phyloP scores from a whole-genome alignment of 768 basidiomycete genomes.

The Pilatotrama ljubarskyi region DNA sequence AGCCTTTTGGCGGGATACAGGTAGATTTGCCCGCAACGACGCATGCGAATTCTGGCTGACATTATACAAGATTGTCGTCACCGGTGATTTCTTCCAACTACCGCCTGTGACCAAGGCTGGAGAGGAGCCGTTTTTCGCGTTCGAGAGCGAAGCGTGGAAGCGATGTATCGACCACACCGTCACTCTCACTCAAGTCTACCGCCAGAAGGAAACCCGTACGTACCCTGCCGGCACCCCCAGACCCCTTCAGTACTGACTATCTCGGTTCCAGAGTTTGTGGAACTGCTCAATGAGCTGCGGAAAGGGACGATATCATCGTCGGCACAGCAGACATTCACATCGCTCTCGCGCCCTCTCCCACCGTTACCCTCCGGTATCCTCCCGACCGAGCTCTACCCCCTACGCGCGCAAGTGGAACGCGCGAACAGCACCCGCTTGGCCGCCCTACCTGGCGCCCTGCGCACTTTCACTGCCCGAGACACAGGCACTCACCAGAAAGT shows the following conservation, averaged over 20 bases:
- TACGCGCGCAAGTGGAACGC: conserved; percentile 66
- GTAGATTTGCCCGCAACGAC: conserved; percentile 35
- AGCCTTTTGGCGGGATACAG: conserved; percentile 70
- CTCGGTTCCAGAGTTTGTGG: conserved; percentile 53
- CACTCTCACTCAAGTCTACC: conserved; percentile 69
- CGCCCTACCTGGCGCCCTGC: conserved; percentile 43
- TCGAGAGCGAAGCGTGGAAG: conserved; percentile 62
- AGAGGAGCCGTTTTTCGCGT: conserved; percentile 54
- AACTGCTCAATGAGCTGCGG: conserved; percentile 76
- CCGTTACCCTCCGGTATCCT: conserved; percentile 34
- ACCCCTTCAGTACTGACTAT: background rate
- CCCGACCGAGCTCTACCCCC: conserved; percentile 61
- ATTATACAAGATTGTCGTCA: conserved; percentile 46
- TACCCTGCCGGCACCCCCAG: too few species aligned
- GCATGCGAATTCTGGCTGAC: background rate
- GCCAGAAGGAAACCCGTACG: conserved; percentile 69
- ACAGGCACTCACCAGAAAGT: conserved; percentile 50
- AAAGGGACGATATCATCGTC: conserved; percentile 52
- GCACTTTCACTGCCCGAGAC: conserved; percentile 54
- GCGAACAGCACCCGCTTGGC: conserved; percentile 59
- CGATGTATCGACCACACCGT: conserved; percentile 59
- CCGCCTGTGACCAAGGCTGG: conserved; percentile 55
- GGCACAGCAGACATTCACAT: conserved; percentile 49
- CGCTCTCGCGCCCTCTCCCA: conserved; percentile 41
- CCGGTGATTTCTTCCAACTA: conserved; percentile 69